Evolutionary conservation across 2,329 filamentous ascomycete genomes (phyloP), one percentile per base, ranked within the genome.

Genomic region (Atkinsonella hypoxylon): DNA sequence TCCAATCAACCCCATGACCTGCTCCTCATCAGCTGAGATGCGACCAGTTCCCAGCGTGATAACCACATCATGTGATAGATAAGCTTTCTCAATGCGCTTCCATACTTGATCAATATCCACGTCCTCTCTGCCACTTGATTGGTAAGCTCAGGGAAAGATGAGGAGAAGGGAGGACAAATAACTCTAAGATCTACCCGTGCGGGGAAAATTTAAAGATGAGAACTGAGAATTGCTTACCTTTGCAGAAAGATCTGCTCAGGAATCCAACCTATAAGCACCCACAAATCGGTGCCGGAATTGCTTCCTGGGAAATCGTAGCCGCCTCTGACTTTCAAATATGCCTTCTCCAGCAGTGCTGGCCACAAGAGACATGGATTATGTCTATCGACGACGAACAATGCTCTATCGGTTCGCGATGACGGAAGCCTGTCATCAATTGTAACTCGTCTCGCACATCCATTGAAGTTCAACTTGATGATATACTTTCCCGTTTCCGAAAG

Each of bases 251-350:
- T 72, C 64, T 98, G 93, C 67, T 98, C 90, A 0, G 93, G 93
- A 47, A 98, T 89, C 93, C 93, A 98, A 31, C 93, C 91, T 0
- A 87, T 95, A 50, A 98, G 69, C 1, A 94, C 85, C 81, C 88
- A 95, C 4, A 98, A 70, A 66, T 98, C 93, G 2, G 91, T 97
- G 11, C 89, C 90, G 1, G 91, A 97, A 64, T 97, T 97, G 61
- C 93, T 97, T 8, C 93, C 93, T 0, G 93, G 91, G 57, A 98
- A 98, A 62, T 98, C 90, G 64, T 98, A 98, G 34, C 93, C 93
- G 30, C 93, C 93, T 51, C 91, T 81, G 11, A 97, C 81, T 70
- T 97, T 98, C 1, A 98, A 73, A 59, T 98, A 98, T 0, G 93
- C 93, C 63, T 98, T 98, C 64, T 98, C 93, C 15, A 97, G 72